Conservation (phyloP, 768 basidiomycete genomes). For the Kwoniella bestiolae region DNA sequence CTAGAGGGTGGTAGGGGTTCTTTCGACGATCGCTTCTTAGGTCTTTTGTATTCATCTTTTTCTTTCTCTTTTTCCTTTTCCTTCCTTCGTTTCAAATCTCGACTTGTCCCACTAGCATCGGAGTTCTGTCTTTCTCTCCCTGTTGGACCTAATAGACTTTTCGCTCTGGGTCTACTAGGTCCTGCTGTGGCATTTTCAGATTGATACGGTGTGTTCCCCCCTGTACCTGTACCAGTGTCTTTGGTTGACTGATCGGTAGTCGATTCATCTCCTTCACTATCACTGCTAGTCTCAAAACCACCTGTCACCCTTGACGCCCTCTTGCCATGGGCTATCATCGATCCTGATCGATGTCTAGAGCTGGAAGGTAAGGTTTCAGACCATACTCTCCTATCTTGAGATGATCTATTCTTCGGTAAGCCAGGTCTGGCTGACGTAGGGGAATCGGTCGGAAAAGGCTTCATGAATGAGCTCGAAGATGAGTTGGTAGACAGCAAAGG, state of each 20-base stretch:
- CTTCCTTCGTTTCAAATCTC: constrained; percentile 9
- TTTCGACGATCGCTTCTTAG: background rate
- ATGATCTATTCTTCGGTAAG: constrained; percentile 12
- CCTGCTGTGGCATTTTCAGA: constrained; percentile 15
- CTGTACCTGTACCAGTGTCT: constrained; percentile 8
- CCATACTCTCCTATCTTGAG: constrained; percentile 27
- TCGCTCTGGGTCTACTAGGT: constrained; percentile 18
- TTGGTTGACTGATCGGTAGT: constrained; percentile 13
- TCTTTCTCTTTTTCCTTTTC: background rate
- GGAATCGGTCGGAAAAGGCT: background rate
- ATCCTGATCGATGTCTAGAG: constrained; percentile 16
- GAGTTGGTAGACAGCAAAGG: constrained; percentile 26
- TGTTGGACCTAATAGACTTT: constrained; percentile 11
- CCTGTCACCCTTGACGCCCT: constrained; percentile 39
- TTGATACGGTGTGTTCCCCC: constrained; percentile 9
- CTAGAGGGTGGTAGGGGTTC: constrained; percentile 5
- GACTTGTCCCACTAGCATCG: constrained; percentile 18
- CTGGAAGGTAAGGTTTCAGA: constrained; percentile 16
- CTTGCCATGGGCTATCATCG: constrained; percentile 30
- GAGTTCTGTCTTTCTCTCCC: constrained; percentile 16
- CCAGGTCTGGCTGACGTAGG: background rate
- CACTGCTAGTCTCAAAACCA: constrained; percentile 39
- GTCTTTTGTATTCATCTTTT: constrained; percentile 1
- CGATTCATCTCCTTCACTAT: constrained; percentile 17
- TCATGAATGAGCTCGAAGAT: constrained; percentile 22